Evolutionary conservation across 306 rosid genomes (phyloP).

Genomic region (Prunus campanulata): DNA sequence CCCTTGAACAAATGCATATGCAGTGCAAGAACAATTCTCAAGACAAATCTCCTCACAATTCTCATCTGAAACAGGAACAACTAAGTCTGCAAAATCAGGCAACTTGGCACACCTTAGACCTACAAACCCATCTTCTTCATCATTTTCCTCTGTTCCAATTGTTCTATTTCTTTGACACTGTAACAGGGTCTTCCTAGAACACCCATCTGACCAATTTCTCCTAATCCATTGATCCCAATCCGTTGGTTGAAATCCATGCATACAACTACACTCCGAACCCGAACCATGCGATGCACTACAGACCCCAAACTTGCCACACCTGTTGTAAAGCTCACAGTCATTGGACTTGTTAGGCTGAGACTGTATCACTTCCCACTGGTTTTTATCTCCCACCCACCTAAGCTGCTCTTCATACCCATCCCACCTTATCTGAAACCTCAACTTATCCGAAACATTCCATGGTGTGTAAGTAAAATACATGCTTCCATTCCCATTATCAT

Average conservation of each 20-base stretch:
- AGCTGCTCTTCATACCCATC: constrained; percentile 55
- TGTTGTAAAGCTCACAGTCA: constrained; percentile 60
- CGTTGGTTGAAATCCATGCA: constrained; percentile 49
- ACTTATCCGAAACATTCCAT: constrained; percentile 4
- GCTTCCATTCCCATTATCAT: background rate
- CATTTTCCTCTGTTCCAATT: constrained; percentile 20
- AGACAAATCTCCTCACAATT: constrained; percentile 45
- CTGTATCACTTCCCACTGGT: constrained; percentile 36
- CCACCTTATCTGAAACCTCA: constrained; percentile 60
- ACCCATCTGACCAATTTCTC: constrained; percentile 56
- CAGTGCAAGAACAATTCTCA: constrained; percentile 46
- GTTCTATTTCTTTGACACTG: constrained; percentile 34
- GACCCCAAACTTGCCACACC: constrained; percentile 61
- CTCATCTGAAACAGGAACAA: background rate
- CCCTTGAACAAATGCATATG: constrained; percentile 51
- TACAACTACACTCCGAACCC: constrained; percentile 42
- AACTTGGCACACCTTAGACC: constrained; percentile 32
- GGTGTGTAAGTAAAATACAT: constrained; percentile 35
- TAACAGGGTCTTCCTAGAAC: constrained; percentile 46
- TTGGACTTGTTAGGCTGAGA: constrained; percentile 39
- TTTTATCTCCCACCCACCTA: constrained; percentile 35
- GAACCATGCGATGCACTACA: constrained; percentile 36
- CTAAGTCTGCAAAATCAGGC: constrained; percentile 63
- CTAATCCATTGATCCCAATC: constrained; percentile 33
- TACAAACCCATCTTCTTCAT: constrained; percentile 56